Percentiles rank a stretch among this genome's conserved stretches.
Evolutionary conservation across 495 filamentous ascomycete species (phyloP).

Genomic region (Aspergillus affinis): DNA sequence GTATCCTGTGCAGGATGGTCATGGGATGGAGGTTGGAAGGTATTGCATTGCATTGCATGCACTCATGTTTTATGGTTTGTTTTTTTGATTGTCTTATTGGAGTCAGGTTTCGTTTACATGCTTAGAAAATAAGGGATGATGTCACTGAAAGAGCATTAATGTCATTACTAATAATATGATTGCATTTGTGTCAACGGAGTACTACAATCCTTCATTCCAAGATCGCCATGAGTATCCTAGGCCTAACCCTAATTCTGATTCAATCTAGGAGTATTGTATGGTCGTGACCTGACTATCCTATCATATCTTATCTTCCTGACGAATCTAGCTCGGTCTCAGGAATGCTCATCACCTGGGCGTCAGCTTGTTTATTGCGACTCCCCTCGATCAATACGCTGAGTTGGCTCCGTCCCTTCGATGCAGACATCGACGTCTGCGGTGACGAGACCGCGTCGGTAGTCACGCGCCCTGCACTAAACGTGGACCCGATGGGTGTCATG

Average conservation of each 20-base stretch:
- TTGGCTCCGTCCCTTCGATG: constrained; percentile 16
- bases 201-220: too few species aligned
- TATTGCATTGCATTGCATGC: too few species aligned
- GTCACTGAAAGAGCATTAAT: too few species aligned
- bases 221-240: too few species aligned
- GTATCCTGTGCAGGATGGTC: not conserved
- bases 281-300: not conserved
- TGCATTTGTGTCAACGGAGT: too few species aligned
- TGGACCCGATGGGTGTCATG: constrained; percentile 2
- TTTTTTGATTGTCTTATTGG: too few species aligned
- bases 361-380: constrained; percentile 9
- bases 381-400: constrained; percentile 24
- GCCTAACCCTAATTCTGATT: too few species aligned
- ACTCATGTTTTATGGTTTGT: too few species aligned
- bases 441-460: not conserved
- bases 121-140: too few species aligned
- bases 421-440: constrained; percentile 9
- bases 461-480: not conserved
- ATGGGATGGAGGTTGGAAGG: too few species aligned
- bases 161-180: too few species aligned
- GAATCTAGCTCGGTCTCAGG: not conserved
- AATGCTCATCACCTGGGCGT: not conserved
- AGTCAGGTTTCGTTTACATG: too few species aligned
- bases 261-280: not conserved
- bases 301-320: not conserved